These are phyloP conservation scores for Rubia yunnanensis DNA, from an alignment of 257 asterid species.

Conservation along the genomic window DNA sequence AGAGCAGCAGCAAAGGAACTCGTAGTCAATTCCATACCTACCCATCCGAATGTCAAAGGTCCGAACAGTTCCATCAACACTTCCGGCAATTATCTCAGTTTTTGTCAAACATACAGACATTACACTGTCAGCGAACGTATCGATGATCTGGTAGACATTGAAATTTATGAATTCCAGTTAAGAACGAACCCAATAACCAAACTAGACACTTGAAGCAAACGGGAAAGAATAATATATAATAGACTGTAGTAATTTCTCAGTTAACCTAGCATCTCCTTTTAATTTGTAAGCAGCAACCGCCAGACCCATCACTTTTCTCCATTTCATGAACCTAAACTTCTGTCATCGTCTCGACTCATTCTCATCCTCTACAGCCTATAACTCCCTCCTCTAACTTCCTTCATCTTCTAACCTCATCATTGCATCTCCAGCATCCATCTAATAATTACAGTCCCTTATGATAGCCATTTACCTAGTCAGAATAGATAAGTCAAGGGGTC, in stretches of 20 bases:
- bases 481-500: not conserved
- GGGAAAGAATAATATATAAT: not conserved
- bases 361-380: not conserved
- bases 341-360: not conserved
- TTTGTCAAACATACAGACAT: slow-evolving; percentile 84
- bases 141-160: slow-evolving; percentile 52
- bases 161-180: slow-evolving; percentile 2
- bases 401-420: not conserved
- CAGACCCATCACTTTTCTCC: not conserved
- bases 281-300: not conserved
- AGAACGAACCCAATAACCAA: not conserved
- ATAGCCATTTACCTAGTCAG: not conserved
- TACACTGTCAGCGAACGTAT: slow-evolving; percentile 72
- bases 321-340: not conserved
- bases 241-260: not conserved
- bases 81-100: slow-evolving; percentile 91
- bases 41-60: slow-evolving; percentile 94
- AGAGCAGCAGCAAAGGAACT: slow-evolving; percentile 3
- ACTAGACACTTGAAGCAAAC: not conserved
- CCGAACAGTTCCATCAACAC: slow-evolving; percentile 96
- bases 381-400: not conserved
- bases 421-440: not conserved
- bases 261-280: not conserved
- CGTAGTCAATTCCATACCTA: slow-evolving; percentile 48
- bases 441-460: not conserved